Conservation (phyloP, 2,329 filamentous ascomycete species). For the Aspergillus ibericus region DNA sequence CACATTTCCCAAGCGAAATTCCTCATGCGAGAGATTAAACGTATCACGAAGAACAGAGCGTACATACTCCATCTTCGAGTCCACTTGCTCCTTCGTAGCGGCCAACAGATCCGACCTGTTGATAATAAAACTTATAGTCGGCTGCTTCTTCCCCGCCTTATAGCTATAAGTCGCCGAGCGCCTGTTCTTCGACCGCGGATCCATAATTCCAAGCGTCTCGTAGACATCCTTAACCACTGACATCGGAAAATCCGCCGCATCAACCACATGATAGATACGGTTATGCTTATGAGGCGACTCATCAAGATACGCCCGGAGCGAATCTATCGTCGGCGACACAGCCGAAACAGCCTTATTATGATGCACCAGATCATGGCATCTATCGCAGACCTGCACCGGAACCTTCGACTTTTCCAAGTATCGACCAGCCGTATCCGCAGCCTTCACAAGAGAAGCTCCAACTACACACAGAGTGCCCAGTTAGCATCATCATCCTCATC, state of each 20-base stretch:
- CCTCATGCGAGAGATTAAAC: conserved; percentile 65
- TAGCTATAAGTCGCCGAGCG: conserved; percentile 69
- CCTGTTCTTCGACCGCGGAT: conserved; percentile 76
- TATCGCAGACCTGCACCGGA: conserved; percentile 64
- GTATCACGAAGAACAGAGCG: conserved; percentile 73
- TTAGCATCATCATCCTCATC: conserved; percentile 1
- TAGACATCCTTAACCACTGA: conserved; percentile 80
- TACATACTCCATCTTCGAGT: conserved; percentile 82
- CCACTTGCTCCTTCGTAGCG: conserved; percentile 78
- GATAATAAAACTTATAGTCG: conserved; percentile 87
- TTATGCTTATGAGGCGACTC: conserved; percentile 90
- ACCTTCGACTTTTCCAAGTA: conserved; percentile 22
- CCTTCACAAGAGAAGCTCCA: conserved; percentile 23
- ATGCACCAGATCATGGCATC: conserved; percentile 80
- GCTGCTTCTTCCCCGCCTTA: conserved; percentile 65
- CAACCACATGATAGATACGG: conserved; percentile 91
- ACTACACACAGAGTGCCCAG: conserved; percentile 7
- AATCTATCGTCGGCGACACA: conserved; percentile 75
- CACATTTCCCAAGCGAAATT: conserved; percentile 84
- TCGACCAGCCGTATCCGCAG: conserved; percentile 18
- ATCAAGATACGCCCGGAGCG: conserved; percentile 78
- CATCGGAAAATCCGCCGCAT: conserved; percentile 96
- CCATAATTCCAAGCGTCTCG: conserved; percentile 67
- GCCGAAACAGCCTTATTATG: conserved; percentile 72
- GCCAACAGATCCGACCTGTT: conserved; percentile 84